Evolutionary conservation across 306 rosid species (phyloP).

Genomic region (Amphicarpaea edgeworthii): DNA sequence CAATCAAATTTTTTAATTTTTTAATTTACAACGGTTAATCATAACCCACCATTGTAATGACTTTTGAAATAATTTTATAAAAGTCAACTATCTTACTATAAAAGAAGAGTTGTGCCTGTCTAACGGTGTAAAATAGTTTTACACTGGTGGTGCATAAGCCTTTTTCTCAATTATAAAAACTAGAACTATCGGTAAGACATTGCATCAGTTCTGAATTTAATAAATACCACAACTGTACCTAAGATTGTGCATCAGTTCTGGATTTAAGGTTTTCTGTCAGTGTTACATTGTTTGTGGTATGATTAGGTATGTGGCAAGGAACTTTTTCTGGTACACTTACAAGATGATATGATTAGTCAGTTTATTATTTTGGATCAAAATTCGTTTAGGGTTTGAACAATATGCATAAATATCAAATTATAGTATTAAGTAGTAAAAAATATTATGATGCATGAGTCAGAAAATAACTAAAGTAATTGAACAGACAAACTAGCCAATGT

Average conservation of each 20-base stretch:
- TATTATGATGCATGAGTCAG: background rate
- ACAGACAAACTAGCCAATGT: background rate
- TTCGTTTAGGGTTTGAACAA: background rate
- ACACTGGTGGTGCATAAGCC: no score
- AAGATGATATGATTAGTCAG: constrained; percentile 3
- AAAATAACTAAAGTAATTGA: constrained; percentile 6
- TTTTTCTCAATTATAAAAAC: no score
- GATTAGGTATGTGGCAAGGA: background rate
- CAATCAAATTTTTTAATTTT: no score
- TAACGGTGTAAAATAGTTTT: no score
- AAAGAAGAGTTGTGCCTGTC: no score
- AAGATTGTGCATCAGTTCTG: background rate
- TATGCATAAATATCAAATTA: constrained; percentile 4
- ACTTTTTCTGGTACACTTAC: background rate
- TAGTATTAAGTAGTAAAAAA: background rate
- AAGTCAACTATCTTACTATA: no score
- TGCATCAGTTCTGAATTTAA: background rate
- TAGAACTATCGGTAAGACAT: background rate
- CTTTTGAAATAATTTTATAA: no score
- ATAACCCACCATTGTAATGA: no score
- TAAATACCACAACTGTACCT: background rate
- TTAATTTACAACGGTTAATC: no score
- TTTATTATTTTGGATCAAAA: background rate
- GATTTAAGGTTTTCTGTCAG: constrained; percentile 20
- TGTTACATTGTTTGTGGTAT: background rate